Evolutionary conservation across 2,329 filamentous ascomycete species (phyloP).

Genomic region (Coleophoma crateriformis): DNA sequence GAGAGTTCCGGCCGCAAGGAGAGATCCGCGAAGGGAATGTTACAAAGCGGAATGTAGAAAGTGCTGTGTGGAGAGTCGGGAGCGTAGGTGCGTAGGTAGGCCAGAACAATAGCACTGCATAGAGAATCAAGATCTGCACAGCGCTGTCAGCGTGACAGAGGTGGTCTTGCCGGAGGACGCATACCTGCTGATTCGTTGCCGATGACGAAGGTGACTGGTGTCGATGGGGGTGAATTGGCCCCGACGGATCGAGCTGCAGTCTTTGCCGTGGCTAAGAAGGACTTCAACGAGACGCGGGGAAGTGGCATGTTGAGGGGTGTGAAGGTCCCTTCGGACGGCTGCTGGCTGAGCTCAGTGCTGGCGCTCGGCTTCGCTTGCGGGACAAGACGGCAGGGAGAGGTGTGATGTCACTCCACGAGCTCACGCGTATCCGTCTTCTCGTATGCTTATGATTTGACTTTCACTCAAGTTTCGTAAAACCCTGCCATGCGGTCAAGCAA

Average conservation of each 20-base stretch:
- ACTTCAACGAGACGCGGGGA: conserved; percentile 35
- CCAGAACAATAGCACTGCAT: conserved; percentile 66
- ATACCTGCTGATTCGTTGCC: conserved; percentile 64
- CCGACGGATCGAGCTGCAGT: conserved; percentile 36
- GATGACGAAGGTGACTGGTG: conserved; percentile 44
- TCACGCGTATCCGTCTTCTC: no score
- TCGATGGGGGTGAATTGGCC: conserved; percentile 42
- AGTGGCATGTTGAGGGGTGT: conserved; percentile 15
- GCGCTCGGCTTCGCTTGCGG: no score
- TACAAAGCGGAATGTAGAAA: conserved; percentile 67
- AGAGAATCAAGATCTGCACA: conserved; percentile 71
- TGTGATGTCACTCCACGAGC: no score
- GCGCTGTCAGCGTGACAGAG: not conserved
- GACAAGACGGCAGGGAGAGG: no score
- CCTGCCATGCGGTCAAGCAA: no score
- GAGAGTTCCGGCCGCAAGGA: conserved; percentile 67
- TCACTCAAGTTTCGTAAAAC: no score
- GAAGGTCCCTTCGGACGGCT: no score
- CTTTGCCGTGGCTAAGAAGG: conserved; percentile 47
- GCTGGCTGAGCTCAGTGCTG: no score
- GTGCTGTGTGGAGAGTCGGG: conserved; percentile 30
- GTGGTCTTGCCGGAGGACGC: conserved; percentile 5
- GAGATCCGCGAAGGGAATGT: conserved; percentile 64
- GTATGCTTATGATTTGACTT: no score
- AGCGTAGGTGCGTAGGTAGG: conserved; percentile 64